These are phyloP conservation scores for Botryotinia globosa DNA, from an alignment of 2,329 filamentous ascomycete genomes.

Conservation along the genomic window DNA sequence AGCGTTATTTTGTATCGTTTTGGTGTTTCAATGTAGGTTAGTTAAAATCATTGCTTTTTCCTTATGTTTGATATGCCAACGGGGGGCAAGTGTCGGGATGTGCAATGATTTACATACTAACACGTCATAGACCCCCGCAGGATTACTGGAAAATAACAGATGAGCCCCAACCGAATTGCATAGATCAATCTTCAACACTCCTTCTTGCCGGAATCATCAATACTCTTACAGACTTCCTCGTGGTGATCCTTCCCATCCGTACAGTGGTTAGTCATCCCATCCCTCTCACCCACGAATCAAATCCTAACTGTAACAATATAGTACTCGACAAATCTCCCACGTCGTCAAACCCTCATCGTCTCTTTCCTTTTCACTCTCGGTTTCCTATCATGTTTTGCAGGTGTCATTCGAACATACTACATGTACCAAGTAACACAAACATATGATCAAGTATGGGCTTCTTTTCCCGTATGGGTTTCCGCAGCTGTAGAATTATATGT, in stretches of 20 bases:
- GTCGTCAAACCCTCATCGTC: slow-evolving; percentile 47
- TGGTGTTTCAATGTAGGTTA: slow-evolving; percentile 34
- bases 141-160: slow-evolving; percentile 42
- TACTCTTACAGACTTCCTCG: slow-evolving; percentile 56
- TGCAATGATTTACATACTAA: background rate
- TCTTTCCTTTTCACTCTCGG: slow-evolving; percentile 50
- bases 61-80: background rate
- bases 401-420: slow-evolving; percentile 42
- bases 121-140: slow-evolving; percentile 38
- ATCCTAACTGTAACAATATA: slow-evolving; percentile 37
- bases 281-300: background rate
- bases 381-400: slow-evolving; percentile 45
- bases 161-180: slow-evolving; percentile 41
- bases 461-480: slow-evolving; percentile 40
- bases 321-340: slow-evolving; percentile 46
- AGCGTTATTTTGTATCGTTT: slow-evolving; percentile 29
- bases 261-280: slow-evolving; percentile 14
- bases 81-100: background rate
- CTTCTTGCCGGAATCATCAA: slow-evolving; percentile 56
- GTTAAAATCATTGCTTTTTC: slow-evolving; percentile 3
- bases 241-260: slow-evolving; percentile 51
- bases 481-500: slow-evolving; percentile 44
- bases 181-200: slow-evolving; percentile 51
- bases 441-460: slow-evolving; percentile 41
- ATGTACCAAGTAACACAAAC: slow-evolving; percentile 37